A percentile compares a stretch with the other conserved stretches of the same genome.
Evolutionary conservation across 306 rosid genomes (phyloP).

Genomic region (Hippophae gyantsensis): DNA sequence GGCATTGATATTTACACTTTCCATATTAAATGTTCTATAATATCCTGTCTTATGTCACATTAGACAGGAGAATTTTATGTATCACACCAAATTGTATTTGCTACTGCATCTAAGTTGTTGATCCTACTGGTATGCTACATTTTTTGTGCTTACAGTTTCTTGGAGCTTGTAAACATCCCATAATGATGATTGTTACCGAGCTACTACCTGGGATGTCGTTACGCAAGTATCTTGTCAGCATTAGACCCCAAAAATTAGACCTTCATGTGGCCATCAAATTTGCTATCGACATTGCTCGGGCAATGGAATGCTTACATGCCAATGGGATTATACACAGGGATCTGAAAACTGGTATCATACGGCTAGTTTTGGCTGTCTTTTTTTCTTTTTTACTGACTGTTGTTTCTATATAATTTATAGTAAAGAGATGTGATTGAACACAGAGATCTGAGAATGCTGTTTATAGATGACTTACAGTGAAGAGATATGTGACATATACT

Average conservation of each 20-base stretch:
- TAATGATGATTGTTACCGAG: constrained; percentile 96
- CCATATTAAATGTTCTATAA: background rate
- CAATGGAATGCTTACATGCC: constrained; percentile 95
- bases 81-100: constrained; percentile 2
- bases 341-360: constrained; percentile 70
- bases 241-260: constrained; percentile 65
- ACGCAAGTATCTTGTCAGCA: constrained; percentile 52
- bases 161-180: constrained; percentile 94
- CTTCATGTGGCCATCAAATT: constrained; percentile 57
- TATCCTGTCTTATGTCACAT: no score
- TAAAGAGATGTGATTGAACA: no score
- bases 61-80: background rate
- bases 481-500: no score
- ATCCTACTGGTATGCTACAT: constrained; percentile 13
- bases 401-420: no score
- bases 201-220: constrained; percentile 94
- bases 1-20: background rate
- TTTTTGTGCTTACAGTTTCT: constrained; percentile 53
- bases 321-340: constrained; percentile 97
- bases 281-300: constrained; percentile 82
- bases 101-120: background rate
- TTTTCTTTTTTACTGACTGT: background rate
- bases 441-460: no score
- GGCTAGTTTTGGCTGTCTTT: constrained; percentile 14
- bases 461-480: background rate